Evolutionary conservation across 1,284 basidiomycete genomes (phyloP).

Genomic region (Pseudomicrostroma phylloplanum): DNA sequence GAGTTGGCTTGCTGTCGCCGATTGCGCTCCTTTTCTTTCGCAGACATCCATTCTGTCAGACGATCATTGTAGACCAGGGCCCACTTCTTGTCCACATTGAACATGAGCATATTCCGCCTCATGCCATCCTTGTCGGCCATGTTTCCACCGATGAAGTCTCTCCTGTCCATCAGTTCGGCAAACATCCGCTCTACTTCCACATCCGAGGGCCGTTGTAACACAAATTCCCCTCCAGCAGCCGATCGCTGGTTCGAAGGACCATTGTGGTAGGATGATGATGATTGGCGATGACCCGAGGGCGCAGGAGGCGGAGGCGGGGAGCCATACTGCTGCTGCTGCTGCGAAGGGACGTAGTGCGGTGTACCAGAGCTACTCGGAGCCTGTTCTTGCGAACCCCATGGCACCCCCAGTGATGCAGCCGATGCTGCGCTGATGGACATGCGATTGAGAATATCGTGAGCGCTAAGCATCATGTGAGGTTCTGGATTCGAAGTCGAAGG

Average conservation of each 20-base stretch:
- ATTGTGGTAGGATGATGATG: neutral
- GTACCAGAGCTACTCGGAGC: neutral
- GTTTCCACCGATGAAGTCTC: slow-evolving; percentile 46
- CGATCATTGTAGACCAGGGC: slow-evolving; percentile 78
- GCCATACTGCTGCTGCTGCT: neutral
- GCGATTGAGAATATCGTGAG: slow-evolving; percentile 16
- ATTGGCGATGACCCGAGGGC: neutral
- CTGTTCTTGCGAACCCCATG: neutral
- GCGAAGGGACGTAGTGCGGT: neutral
- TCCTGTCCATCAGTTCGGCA: slow-evolving; percentile 47
- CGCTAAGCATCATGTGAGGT: neutral
- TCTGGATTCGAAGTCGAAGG: neutral
- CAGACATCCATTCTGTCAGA: slow-evolving; percentile 67
- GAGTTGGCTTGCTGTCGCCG: slow-evolving; percentile 57
- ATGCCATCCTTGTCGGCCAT: slow-evolving; percentile 39
- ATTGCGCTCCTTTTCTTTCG: slow-evolving; percentile 36
- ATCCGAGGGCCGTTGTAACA: slow-evolving; percentile 32
- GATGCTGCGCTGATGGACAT: slow-evolving; percentile 12
- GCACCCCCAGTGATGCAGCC: neutral
- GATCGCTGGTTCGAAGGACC: neutral
- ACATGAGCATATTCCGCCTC: slow-evolving; percentile 41
- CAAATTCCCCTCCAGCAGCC: slow-evolving; percentile 25
- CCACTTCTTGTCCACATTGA: slow-evolving; percentile 75
- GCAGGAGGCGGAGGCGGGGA: neutral
- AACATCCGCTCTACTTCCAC: slow-evolving; percentile 46